These are phyloP conservation scores for Pseudocercospora fuligena DNA, from an alignment of 2,329 filamentous ascomycete genomes.

Conservation along the genomic window DNA sequence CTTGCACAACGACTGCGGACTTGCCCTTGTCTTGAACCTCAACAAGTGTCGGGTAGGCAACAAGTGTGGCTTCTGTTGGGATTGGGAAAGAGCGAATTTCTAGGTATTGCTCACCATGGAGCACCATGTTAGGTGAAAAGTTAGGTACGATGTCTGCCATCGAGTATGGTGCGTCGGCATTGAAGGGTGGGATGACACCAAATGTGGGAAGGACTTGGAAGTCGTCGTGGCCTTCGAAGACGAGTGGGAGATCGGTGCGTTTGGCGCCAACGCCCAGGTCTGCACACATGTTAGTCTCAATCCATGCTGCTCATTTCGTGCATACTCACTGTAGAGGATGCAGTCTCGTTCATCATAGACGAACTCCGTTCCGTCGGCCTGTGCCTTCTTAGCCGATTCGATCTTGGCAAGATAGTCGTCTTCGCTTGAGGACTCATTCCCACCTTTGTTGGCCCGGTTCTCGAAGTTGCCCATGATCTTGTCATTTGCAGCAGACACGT, in stretches of 20 bases:
- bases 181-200: slow-evolving; percentile 93
- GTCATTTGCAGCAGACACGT: slow-evolving; percentile 74
- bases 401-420: slow-evolving; percentile 70
- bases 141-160: slow-evolving; percentile 86
- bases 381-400: slow-evolving; percentile 72
- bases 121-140: slow-evolving; percentile 97
- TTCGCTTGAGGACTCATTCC: slow-evolving; percentile 34
- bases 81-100: slow-evolving; percentile 92
- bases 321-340: slow-evolving; percentile 76
- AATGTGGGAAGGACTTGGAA: slow-evolving; percentile 97
- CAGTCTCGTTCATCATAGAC: slow-evolving; percentile 83
- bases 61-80: slow-evolving; percentile 77
- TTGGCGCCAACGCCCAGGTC: slow-evolving; percentile 90
- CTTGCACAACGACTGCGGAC: slow-evolving; percentile 80
- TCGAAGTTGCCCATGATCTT: slow-evolving; percentile 85
- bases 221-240: slow-evolving; percentile 88
- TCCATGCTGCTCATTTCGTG: background rate
- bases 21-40: slow-evolving; percentile 97
- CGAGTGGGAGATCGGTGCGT: slow-evolving; percentile 81
- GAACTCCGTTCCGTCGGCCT: slow-evolving; percentile 76
- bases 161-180: slow-evolving; percentile 77
- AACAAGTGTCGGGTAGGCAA: slow-evolving; percentile 78
- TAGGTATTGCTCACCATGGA: slow-evolving; percentile 98
- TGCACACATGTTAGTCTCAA: slow-evolving; percentile 37
- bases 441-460: slow-evolving; percentile 72